phyloP scores from a whole-genome alignment of 257 asterid genomes.

The Scutellaria barbata region DNA sequence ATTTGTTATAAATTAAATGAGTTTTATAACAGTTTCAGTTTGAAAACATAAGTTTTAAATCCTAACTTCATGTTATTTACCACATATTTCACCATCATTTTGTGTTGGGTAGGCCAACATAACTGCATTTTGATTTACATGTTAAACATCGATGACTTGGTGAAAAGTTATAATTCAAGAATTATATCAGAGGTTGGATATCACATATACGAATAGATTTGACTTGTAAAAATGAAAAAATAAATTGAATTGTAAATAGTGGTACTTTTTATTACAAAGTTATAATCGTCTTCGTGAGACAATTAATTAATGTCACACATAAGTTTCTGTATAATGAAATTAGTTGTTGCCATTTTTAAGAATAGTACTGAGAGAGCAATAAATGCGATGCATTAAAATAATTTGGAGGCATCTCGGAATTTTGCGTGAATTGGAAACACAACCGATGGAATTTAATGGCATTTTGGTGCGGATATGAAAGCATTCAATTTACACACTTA shows the following conservation, averaged over 20 bases:
- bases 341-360: conserved; percentile 7
- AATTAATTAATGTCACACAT: no score
- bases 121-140: conserved; percentile 12
- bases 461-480: conserved; percentile 38
- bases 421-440: conserved; percentile 28
- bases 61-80: background rate
- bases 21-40: no score
- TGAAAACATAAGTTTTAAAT: no score
- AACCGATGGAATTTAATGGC: conserved; percentile 34
- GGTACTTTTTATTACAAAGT: no score
- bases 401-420: conserved; percentile 19
- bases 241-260: no score
- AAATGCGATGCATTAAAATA: conserved; percentile 37
- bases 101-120: background rate
- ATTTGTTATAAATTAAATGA: no score
- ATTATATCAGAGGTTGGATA: conserved; percentile 17
- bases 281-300: no score
- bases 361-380: conserved; percentile 6
- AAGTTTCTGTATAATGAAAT: no score
- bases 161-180: conserved; percentile 11
- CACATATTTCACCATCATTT: background rate
- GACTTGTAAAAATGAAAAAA: no score
- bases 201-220: background rate
- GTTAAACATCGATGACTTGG: conserved; percentile 1
- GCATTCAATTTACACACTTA: conserved; percentile 47